These are phyloP conservation scores for Entrophospora sp. DNA, from an alignment of 192 early-diverging fungal species.

Conservation along the genomic window DNA sequence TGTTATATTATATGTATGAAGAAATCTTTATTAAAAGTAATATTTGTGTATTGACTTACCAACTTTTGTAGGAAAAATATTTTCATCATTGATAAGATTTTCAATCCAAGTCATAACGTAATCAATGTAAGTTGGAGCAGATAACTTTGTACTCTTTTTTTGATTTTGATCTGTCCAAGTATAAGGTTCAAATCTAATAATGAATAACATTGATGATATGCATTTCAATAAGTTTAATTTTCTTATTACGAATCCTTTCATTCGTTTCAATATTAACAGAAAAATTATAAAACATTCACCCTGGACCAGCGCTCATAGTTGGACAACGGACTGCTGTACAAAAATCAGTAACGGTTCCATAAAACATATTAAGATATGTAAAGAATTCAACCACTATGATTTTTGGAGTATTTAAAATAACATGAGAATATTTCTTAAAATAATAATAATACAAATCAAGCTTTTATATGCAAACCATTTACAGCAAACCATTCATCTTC, in stretches of 20 bases:
- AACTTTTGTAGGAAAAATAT: slow-evolving; percentile 84
- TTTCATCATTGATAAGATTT: slow-evolving; percentile 78
- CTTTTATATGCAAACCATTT: slow-evolving; percentile 41
- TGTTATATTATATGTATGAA: not conserved
- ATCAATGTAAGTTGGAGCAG: slow-evolving; percentile 91
- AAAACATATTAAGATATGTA: slow-evolving; percentile 82
- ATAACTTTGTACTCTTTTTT: slow-evolving; percentile 64
- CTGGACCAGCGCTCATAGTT: slow-evolving; percentile 73
- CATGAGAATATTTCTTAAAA: not conserved
- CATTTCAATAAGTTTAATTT: too few species aligned
- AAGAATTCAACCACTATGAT: slow-evolving; percentile 79
- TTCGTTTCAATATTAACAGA: too few species aligned
- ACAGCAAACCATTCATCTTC: slow-evolving; percentile 86
- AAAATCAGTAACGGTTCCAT: slow-evolving; percentile 77
- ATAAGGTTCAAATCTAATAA: not conserved
- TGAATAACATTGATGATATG: too few species aligned
- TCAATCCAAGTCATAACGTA: slow-evolving; percentile 83
- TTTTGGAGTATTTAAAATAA: not conserved
- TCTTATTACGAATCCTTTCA: too few species aligned
- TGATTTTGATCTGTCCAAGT: slow-evolving; percentile 81
- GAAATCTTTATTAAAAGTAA: not conserved
- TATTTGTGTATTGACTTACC: slow-evolving; percentile 35
- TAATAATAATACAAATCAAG: too few species aligned
- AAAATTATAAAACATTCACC: slow-evolving; percentile 37
- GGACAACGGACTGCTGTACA: slow-evolving; percentile 77